A percentile compares a stretch with the other conserved stretches of the same genome.
Conservation (phyloP, 2,329 filamentous ascomycete genomes). For the Tolypocladium nubicola region DNA sequence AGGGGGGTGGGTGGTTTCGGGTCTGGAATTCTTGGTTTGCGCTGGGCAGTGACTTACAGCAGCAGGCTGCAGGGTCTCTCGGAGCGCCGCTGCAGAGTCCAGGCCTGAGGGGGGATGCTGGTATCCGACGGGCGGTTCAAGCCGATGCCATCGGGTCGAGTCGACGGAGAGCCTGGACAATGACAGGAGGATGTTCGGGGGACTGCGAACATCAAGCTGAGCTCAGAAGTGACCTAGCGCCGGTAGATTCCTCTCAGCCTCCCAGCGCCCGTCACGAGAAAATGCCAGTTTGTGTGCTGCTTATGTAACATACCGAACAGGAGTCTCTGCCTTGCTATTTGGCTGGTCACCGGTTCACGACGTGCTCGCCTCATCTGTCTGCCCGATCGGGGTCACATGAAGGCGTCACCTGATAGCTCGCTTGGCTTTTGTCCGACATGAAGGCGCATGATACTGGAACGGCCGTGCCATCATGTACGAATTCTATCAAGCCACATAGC, state of each 20-base stretch:
- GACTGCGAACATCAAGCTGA: conserved; percentile 2
- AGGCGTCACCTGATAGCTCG: neutral
- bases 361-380: neutral
- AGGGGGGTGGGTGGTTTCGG: conserved; percentile 1
- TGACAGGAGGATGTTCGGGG: neutral
- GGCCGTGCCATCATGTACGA: neutral
- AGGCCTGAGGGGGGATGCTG: neutral
- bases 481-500: neutral
- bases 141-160: conserved; percentile 9
- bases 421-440: neutral
- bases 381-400: neutral
- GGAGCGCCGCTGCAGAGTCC: conserved; percentile 1
- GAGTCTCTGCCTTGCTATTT: neutral
- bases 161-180: conserved; percentile 5
- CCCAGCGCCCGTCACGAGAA: conserved; percentile 5
- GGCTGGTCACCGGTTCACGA: neutral
- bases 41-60: conserved; percentile 7
- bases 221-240: conserved; percentile 13
- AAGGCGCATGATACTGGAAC: neutral
- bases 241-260: conserved; percentile 11
- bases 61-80: conserved; percentile 3
- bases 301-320: conserved; percentile 7
- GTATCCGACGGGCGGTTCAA: conserved; percentile 4
- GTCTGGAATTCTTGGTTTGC: conserved; percentile 6
- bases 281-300: conserved; percentile 8